These are phyloP conservation scores for Rhododendron williamsianum DNA, from an alignment of 148 eudicot species.

Conservation along the genomic window DNA sequence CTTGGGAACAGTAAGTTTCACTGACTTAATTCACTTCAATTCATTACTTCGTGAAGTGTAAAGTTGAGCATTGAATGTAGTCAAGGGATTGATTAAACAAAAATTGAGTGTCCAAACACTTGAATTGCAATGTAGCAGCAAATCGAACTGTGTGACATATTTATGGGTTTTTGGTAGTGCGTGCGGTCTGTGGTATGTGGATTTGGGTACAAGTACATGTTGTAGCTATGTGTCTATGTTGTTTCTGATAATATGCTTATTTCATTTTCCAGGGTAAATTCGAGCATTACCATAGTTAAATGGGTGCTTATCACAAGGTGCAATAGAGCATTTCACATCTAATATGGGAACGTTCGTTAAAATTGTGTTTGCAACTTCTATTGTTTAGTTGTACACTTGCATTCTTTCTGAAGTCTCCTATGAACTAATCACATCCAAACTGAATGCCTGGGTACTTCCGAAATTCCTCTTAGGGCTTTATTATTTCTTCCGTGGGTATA, in stretches of 20 bases:
- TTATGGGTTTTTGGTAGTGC: background rate
- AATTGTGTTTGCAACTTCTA: background rate
- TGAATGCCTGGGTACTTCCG: background rate
- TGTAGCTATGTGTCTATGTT: background rate
- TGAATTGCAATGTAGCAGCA: background rate
- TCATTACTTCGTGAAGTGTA: conserved; percentile 5
- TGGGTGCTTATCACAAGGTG: background rate
- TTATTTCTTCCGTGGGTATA: background rate
- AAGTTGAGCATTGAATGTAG: background rate
- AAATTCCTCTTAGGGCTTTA: background rate
- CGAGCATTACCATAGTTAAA: background rate
- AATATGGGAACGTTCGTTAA: background rate
- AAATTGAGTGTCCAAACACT: background rate
- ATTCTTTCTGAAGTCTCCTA: background rate
- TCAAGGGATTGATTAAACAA: background rate
- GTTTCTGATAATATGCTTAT: background rate
- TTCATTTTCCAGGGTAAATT: background rate
- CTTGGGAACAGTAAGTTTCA: conserved; percentile 83
- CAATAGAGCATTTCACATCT: background rate
- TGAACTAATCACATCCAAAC: background rate
- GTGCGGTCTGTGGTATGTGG: background rate
- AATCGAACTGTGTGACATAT: background rate
- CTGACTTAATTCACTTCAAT: conserved; percentile 16
- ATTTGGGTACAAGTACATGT: background rate
- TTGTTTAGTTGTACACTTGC: background rate